phyloP scores from a whole-genome alignment of 140 eudicot species.

The Flaveria floridana region DNA sequence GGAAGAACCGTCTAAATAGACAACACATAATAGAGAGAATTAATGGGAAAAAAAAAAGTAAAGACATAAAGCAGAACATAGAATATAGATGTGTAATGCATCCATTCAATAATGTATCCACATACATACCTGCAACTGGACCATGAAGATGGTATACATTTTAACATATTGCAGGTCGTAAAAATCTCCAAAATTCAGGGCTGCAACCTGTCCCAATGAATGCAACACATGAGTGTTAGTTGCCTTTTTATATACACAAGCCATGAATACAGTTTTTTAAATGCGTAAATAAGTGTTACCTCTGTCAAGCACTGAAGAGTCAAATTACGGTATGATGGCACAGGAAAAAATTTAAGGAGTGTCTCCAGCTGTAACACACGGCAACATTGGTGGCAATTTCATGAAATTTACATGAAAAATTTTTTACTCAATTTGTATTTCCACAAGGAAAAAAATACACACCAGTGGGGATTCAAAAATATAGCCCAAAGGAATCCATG shows the following conservation, averaged over 20 bases:
- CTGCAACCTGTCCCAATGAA: constrained; percentile 69
- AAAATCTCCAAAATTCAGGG: constrained; percentile 84
- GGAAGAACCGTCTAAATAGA: constrained; percentile 72
- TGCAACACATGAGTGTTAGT: constrained; percentile 11
- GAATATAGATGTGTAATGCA: constrained; percentile 7
- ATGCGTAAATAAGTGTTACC: constrained; percentile 40
- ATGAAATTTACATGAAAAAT: constrained; percentile 5
- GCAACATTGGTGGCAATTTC: constrained; percentile 15
- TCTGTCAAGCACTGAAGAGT: constrained; percentile 96
- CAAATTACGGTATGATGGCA: constrained; percentile 77
- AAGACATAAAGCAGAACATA: not conserved
- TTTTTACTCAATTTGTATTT: not conserved
- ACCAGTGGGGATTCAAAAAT: constrained; percentile 98
- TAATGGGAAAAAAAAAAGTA: not conserved
- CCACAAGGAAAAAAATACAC: constrained; percentile 30
- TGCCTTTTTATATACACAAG: constrained; percentile 14
- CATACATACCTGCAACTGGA: constrained; percentile 77
- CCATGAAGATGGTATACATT: constrained; percentile 76
- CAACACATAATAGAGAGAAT: constrained; percentile 20
- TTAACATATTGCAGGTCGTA: constrained; percentile 71
- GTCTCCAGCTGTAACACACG: constrained; percentile 73
- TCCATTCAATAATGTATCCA: constrained; percentile 10
- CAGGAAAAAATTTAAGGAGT: constrained; percentile 74
- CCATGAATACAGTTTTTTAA: not conserved
- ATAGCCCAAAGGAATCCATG: constrained; percentile 99